Evolutionary conservation across 306 rosid species (phyloP), one percentile per base, ranked within the genome.

Genomic region (Pyrus bretschneideri): DNA sequence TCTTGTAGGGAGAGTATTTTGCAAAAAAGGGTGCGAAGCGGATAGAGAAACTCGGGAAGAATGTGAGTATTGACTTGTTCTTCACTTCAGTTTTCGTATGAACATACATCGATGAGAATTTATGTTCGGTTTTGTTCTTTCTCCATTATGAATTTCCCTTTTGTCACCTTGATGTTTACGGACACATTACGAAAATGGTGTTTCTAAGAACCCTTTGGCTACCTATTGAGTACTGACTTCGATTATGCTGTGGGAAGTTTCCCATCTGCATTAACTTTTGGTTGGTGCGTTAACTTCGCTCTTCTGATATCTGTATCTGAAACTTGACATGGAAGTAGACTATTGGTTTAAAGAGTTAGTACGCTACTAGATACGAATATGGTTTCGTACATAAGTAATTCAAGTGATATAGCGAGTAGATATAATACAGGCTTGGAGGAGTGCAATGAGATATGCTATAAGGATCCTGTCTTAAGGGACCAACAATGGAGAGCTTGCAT

Each of bases 401-500:
- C 21, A 61, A 11, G n/a, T 73, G 55, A 69, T 80, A 49, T 55
- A 21, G 33, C 4, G 11, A 70, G 33, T 29, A n/a, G 64, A 65
- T 86, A 49, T 49, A 49, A 9, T 46, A 42, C 73, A 85, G 98
- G 97, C 84, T 71, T 95, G 90, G 93, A 89, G 74, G 91, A 86
- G 69, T 92, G 97, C 79, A 73, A 84, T 77, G 95, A 87, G 62
- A 82, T 95, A 74, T 95, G 97, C 83, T 95, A 89, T 76, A 95
- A 95, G 86, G 97, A 95, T 76, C 98, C 98, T 69, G 98, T 95
- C 55, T 81, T 95, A 1, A 88, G 90, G 84, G 96, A 92, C 85
- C 91, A 65, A n/a, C 87, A 90, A 49, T 95, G 98, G 98, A 95
- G 93, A 80, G 91, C 98, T 80, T 95, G 83, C 83, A 95, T 95